Base-by-base conservation (phyloP, 768 basidiomycete species). In the Kwoniella bestiolae region DNA sequence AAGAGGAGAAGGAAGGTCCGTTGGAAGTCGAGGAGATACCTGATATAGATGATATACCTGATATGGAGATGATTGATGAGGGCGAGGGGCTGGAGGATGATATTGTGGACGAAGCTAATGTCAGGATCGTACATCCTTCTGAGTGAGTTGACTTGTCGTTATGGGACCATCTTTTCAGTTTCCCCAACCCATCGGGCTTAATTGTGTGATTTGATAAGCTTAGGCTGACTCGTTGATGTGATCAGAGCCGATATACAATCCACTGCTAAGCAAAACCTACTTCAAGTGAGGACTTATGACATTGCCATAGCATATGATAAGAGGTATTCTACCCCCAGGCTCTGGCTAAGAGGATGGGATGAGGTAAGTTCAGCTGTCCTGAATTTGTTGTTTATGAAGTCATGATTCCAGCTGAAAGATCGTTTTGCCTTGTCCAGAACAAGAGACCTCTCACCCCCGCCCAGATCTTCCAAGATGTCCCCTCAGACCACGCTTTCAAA, bases 291-390 rank as follows among this genome's bases (percentile, higher is more conserved):
- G 76, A 99, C 95, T 11, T 99, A 99, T 84, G 96, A 99, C 81
- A 94, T 97, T 76, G 92, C 96, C 90, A 98, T 99, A 84, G 92
- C 92, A 52, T 99, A 98, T 81, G 96, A 99, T 86, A 99, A 98
- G 84, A 95, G 94, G 82, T 98, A 99, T 82, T 96, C 98, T 82
- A 97, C 94, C 12, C 96, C 96, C 25, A 88, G 95, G 72, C 90
- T 97, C 79, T 99, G 96, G 96, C 83, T 99, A 65, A 87, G 94
- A 70, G 96, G 96, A 21, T 97, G 97, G 79, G 94, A 97, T 79
- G 96, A 98, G 87, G 93, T 91, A 52, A 4, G 18, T 16, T 41
- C 38, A 3, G 18, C 12, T n/a, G n/a, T n/a, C n/a, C n/a, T n/a
- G n/a, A n/a, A n/a, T n/a, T n/a, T n/a, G n/a, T n/a, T n/a, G n/a